Base-by-base conservation (phyloP, 768 basidiomycete genomes). In the Crepidotus variabilis region DNA sequence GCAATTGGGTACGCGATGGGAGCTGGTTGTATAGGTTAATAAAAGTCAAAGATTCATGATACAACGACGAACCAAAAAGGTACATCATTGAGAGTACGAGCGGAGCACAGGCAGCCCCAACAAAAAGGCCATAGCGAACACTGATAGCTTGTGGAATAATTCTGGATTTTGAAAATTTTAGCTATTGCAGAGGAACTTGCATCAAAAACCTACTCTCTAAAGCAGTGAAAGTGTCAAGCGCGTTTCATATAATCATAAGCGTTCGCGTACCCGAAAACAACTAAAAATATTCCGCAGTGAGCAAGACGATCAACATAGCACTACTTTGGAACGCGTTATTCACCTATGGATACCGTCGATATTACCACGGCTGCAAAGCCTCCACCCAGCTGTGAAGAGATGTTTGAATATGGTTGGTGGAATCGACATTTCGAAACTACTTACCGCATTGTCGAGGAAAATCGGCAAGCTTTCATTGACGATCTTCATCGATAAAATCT, bases 1-100 rank as follows among this genome's bases (percentile, higher is more conserved):
- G 89, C 88, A 51, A 86, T 87, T 6, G 90, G 90, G 63, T 79
- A 94, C 0, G 93, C 92, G 55, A 95, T 78, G 8, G 92, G 92
- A 6, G 87, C 85, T 87, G 22, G 28, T 35, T 6, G 3, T 11
- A 8, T 6, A 14, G 50, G 9, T 23, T 6, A 28, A 14, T 11
- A 8, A 16, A 57, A 22, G 13, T n/a, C 47, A 70, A 58, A 80
- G 22, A 35, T 14, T 22, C n/a, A 21, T 8, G 36, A 8, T 9
- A 18, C 22, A 39, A 18, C 83, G 79, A 47, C 67, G 24, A 51
- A 77, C 79, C 68, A 32, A 80, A 71, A 36, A 90, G 63, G 65
- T 83, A 87, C 89, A 94, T 92, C 61, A 92, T 74, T 6, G 65
- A 65, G 8, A 87, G 76, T 4, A 94, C 91, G 56, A 92, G 78